A percentile compares a stretch with the other conserved stretches of the same genome.
These are phyloP conservation scores for Botrytis galanthina DNA, from an alignment of 2,329 filamentous ascomycete species.

Conservation along the genomic window DNA sequence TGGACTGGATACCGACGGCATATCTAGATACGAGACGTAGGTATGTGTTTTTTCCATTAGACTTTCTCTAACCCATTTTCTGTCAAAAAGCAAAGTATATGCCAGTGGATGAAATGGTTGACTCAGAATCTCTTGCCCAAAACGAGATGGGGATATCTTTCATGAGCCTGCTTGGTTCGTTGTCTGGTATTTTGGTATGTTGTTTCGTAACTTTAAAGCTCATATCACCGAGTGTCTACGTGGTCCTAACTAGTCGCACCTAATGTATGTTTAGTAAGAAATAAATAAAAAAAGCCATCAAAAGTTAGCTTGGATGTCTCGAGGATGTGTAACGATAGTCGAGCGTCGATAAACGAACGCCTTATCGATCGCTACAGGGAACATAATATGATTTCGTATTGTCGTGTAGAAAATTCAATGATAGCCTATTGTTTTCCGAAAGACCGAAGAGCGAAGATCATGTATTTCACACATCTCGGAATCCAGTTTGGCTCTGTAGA, in stretches of 20 bases:
- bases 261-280: neutral
- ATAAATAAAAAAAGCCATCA: neutral
- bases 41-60: neutral
- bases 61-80: neutral
- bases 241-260: neutral
- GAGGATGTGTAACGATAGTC: neutral
- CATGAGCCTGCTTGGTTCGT: neutral
- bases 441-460: neutral
- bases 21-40: neutral
- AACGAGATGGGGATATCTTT: neutral
- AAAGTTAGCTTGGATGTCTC: neutral
- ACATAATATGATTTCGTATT: neutral
- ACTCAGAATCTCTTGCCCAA: neutral
- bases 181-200: neutral
- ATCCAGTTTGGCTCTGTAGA: neutral
- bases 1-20: neutral
- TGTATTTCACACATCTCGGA: neutral
- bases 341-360: neutral
- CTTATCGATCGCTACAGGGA: conserved; percentile 1
- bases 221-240: neutral
- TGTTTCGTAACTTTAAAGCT: neutral
- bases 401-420: neutral
- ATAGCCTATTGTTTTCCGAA: neutral
- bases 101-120: neutral
- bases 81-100: neutral